Evolutionary conservation across 306 rosid species (phyloP).

Genomic region (Notholithocarpus densiflorus): DNA sequence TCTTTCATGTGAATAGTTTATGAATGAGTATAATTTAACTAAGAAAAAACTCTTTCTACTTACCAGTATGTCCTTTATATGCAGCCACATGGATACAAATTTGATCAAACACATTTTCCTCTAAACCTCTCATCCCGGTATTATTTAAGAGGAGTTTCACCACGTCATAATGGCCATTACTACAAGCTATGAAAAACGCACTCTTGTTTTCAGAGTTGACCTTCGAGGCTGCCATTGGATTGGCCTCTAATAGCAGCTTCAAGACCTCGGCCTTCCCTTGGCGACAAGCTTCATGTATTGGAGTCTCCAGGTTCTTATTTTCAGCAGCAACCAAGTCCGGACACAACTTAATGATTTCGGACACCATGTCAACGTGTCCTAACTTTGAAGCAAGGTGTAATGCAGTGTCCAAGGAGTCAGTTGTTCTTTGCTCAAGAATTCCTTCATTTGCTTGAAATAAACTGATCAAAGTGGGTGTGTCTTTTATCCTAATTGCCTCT

Average conservation of each 20-base stretch:
- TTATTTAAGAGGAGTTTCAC: slow-evolving; percentile 45
- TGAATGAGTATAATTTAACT: not conserved
- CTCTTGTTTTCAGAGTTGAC: slow-evolving; percentile 35
- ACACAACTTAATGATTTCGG: slow-evolving; percentile 40
- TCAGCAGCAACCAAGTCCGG: slow-evolving; percentile 59
- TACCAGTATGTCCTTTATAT: slow-evolving; percentile 60
- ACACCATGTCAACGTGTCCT: slow-evolving; percentile 45
- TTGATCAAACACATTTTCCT: slow-evolving; percentile 36
- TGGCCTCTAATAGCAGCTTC: slow-evolving; percentile 41
- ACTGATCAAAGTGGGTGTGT: slow-evolving; percentile 28
- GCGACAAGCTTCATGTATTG: slow-evolving; percentile 58
- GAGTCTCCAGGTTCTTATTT: slow-evolving; percentile 54
- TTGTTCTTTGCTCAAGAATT: slow-evolving; percentile 45
- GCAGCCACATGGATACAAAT: slow-evolving; percentile 50
- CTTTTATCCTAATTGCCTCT: slow-evolving; percentile 41
- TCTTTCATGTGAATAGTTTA: not conserved
- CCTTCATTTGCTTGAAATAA: slow-evolving; percentile 38
- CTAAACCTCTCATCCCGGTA: slow-evolving; percentile 24
- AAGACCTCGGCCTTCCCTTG: slow-evolving; percentile 37
- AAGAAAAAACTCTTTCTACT: not conserved
- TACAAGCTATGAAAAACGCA: slow-evolving; percentile 49
- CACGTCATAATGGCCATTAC: slow-evolving; percentile 52
- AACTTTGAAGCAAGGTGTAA: slow-evolving; percentile 61
- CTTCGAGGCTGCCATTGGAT: slow-evolving; percentile 40
- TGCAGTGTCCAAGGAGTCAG: slow-evolving; percentile 41